Conservation (phyloP, 2,329 filamentous ascomycete genomes). For the Akanthomyces dipterigenus region DNA sequence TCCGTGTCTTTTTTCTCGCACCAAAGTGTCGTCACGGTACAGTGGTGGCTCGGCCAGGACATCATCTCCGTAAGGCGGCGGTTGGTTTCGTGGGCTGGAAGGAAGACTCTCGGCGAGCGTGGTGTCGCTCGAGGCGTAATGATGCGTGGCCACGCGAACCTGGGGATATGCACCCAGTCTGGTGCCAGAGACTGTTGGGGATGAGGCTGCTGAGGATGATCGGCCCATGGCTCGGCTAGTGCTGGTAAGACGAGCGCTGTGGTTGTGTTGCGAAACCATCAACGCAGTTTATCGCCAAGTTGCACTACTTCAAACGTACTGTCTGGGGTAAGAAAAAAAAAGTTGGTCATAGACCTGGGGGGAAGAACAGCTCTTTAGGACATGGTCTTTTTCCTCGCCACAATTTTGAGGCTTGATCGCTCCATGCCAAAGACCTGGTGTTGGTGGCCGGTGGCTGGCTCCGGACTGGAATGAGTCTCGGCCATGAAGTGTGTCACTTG, state of each 20-base stretch:
- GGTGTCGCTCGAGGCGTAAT: conserved; percentile 1
- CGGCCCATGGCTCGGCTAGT: not conserved
- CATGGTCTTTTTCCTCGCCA: not conserved
- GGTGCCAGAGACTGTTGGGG: not conserved
- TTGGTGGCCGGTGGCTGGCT: not conserved
- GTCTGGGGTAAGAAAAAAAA: too few relatives aligned
- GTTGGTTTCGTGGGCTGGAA: not conserved
- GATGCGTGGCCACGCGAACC: not conserved
- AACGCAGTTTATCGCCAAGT: not conserved
- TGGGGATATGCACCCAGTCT: not conserved
- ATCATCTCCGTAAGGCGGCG: conserved; percentile 9
- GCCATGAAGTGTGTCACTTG: not conserved
- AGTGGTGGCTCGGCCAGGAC: not conserved
- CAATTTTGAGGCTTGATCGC: not conserved
- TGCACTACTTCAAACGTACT: not conserved
- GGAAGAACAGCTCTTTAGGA: not conserved
- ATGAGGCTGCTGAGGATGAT: not conserved
- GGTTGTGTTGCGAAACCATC: not conserved
- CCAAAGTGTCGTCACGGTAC: not conserved
- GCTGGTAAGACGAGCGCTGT: not conserved
- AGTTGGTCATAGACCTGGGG: too few relatives aligned
- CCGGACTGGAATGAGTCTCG: not conserved
- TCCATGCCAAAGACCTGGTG: not conserved
- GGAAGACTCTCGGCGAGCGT: conserved; percentile 3
- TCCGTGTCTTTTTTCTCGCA: not conserved